Evolutionary conservation across 2,329 filamentous ascomycete species (phyloP).

Genomic region (Penicillium fuscoglaucum): DNA sequence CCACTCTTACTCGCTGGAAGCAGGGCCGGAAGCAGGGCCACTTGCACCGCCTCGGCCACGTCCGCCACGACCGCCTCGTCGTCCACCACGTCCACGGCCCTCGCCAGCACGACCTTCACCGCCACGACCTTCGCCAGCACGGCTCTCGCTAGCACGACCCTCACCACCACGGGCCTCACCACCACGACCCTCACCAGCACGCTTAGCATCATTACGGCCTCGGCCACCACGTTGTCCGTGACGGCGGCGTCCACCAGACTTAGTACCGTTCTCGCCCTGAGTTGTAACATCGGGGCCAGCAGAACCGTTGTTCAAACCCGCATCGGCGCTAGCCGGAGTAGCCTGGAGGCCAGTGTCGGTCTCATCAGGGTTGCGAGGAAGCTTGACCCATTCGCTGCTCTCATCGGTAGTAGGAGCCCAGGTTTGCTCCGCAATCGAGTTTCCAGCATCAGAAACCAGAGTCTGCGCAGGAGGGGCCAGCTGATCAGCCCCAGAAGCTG

Average conservation of each 20-base stretch:
- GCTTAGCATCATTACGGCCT: slow-evolving; percentile 38
- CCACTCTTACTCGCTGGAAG: slow-evolving; percentile 11
- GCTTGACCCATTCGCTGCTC: slow-evolving; percentile 67
- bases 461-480: slow-evolving; percentile 41
- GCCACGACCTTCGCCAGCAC: slow-evolving; percentile 18
- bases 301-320: slow-evolving; percentile 58
- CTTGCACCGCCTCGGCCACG: slow-evolving; percentile 33
- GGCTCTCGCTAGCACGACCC: no score
- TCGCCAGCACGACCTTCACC: slow-evolving; percentile 17
- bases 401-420: slow-evolving; percentile 59
- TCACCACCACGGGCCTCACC: slow-evolving; percentile 19
- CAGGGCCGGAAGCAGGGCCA: slow-evolving; percentile 21
- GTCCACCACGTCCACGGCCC: slow-evolving; percentile 38
- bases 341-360: slow-evolving; percentile 66
- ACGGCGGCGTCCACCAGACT: slow-evolving; percentile 38
- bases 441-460: slow-evolving; percentile 45
- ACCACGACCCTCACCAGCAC: slow-evolving; percentile 7
- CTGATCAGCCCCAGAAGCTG: slow-evolving; percentile 25
- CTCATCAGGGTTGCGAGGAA: slow-evolving; percentile 71
- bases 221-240: slow-evolving; percentile 33
- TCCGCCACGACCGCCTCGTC: slow-evolving; percentile 13
- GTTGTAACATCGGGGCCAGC: slow-evolving; percentile 51
- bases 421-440: slow-evolving; percentile 51
- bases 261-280: slow-evolving; percentile 41
- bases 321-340: slow-evolving; percentile 63